Evolutionary conservation across 768 basidiomycete species (phyloP).

Genomic region (Boletus reticuloceps): DNA sequence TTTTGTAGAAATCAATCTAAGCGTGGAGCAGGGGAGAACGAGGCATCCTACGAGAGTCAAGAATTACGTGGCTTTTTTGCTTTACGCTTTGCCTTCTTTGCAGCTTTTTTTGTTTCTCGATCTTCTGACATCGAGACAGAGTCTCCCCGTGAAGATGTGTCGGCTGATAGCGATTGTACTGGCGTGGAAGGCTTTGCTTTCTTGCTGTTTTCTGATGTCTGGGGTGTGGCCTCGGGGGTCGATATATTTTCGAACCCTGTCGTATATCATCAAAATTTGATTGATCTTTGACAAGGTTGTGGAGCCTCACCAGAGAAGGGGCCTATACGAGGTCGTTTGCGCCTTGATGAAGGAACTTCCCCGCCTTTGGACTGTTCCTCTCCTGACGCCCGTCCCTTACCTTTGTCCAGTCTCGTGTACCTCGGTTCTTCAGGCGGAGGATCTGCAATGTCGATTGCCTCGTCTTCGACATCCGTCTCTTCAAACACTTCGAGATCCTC

Average conservation of each 20-base stretch:
- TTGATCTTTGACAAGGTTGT: neutral
- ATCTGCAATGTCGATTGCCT: conserved; percentile 7
- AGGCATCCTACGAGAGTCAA: conserved; percentile 11
- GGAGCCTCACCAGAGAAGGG: conserved; percentile 57
- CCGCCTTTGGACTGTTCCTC: conserved; percentile 13
- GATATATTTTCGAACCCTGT: conserved; percentile 32
- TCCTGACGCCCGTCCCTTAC: conserved; percentile 37
- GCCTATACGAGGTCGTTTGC: conserved; percentile 54
- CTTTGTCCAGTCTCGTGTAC: conserved; percentile 24
- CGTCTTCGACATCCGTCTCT: conserved; percentile 4
- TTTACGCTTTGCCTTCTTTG: conserved; percentile 37
- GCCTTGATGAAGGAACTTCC: conserved; percentile 32
- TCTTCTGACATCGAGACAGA: conserved; percentile 23
- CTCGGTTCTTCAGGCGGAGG: neutral
- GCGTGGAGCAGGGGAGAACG: neutral
- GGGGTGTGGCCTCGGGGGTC: neutral
- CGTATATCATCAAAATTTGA: neutral
- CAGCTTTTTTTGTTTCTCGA: conserved; percentile 21
- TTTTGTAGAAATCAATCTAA: conserved; percentile 17
- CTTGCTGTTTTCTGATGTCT: conserved; percentile 5
- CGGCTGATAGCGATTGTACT: neutral
- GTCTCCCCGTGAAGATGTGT: conserved; percentile 17
- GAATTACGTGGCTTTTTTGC: conserved; percentile 20
- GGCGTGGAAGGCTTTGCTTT: conserved; percentile 1
- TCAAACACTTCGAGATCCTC: conserved; percentile 39